A percentile compares a stretch with the other conserved stretches of the same genome.
phyloP scores from a whole-genome alignment of 768 basidiomycete species.

The Leccinum barrowsii region DNA sequence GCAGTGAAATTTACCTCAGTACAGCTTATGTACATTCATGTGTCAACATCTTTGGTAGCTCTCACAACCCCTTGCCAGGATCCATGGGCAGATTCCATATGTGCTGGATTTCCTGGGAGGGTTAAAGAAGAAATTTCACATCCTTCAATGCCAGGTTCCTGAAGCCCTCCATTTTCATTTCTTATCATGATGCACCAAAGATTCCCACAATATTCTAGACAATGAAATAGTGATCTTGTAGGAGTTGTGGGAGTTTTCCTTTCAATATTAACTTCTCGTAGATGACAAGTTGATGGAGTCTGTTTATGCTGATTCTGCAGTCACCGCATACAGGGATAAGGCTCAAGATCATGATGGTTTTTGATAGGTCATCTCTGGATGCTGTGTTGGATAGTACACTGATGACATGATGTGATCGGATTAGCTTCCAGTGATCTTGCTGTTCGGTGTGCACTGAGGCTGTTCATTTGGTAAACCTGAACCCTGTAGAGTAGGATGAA shows the following conservation, averaged over 20 bases:
- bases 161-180: background rate
- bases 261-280: background rate
- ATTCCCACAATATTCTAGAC: background rate
- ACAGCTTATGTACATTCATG: too few species aligned
- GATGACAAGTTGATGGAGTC: background rate
- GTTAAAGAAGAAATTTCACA: background rate
- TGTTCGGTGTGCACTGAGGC: background rate
- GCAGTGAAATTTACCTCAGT: too few species aligned
- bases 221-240: background rate
- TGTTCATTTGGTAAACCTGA: background rate
- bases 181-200: background rate
- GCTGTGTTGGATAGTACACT: background rate
- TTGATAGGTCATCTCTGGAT: too few species aligned
- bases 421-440: background rate
- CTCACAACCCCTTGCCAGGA: too few species aligned
- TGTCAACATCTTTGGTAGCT: too few species aligned
- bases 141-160: background rate
- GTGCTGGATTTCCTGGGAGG: background rate
- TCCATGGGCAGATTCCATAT: too few species aligned
- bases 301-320: background rate
- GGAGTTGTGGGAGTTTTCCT: background rate
- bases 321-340: background rate
- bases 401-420: background rate
- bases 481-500: too few species aligned
- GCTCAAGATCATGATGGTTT: too few species aligned